Base-by-base conservation (phyloP, 345 rosid species). In the Camelina neglecta region DNA sequence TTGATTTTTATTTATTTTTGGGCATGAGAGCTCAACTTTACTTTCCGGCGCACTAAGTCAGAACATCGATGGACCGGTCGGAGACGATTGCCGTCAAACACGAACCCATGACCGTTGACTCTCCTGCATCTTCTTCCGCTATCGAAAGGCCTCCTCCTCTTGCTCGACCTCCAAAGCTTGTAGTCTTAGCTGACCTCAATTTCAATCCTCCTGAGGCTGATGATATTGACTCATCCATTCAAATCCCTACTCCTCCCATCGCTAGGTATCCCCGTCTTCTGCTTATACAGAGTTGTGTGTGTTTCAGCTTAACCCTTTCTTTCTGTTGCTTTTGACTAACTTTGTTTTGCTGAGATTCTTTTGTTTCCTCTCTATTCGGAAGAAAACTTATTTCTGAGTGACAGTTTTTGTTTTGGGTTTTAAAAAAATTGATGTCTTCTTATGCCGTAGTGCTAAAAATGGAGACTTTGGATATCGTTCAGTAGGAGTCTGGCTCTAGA, bases 111-210 rank as follows among this genome's bases (percentile, higher is more conserved):
- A 76, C 77, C 21, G 47, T 71, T 7, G 89, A 84, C 11, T 56
- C 51, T 80, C 59, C 77, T 26, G 5, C 51, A 11, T 44, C 75
- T 54, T 69, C 71, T 70, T 81, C 81, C 8, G 83, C 75, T n/a
- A 33, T 59, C 6, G 74, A 72, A 2, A 80, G 63, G 41, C 36
- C 76, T 41, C 36, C 76, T 41, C 36, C 42, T 38, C 42, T 76
- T 41, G 58, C 62, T 51, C 91, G 63, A 49, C 82, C 86, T 72
- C 75, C 85, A 29, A 89, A 83, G 81, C 53, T 84, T 58, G 87
- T 87, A 76, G 85, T 94, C 66, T 73, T 94, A 70, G 98, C 97
- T 45, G 99, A 92, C 90, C 96, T 92, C 72, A 95, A 89, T 84
- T 87, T 81, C 83, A 84, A 92, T 69, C 98, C 96, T 82, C 94